Evolutionary conservation across 2,329 filamentous ascomycete genomes (phyloP).

Genomic region (Talaromyces amestolkiae): DNA sequence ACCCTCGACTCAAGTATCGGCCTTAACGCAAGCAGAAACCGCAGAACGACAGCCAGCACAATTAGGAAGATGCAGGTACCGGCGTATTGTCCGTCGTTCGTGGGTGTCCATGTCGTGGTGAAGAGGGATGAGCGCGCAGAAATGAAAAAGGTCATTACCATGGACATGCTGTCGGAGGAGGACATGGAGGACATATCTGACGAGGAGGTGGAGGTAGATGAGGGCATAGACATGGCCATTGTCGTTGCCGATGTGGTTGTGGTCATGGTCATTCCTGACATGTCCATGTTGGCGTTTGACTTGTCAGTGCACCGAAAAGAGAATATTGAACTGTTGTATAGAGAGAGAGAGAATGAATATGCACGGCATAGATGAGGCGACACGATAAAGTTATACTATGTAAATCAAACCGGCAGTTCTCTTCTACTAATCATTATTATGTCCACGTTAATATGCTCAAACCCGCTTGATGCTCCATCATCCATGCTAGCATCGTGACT

Average conservation of each 20-base stretch:
- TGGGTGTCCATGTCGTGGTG: constrained; percentile 71
- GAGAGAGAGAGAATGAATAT: too few species aligned
- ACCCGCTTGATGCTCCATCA: background rate
- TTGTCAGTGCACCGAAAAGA: too few species aligned
- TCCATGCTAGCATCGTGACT: background rate
- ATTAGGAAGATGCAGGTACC: constrained; percentile 91
- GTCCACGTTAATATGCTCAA: constrained; percentile 22
- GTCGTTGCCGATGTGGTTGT: constrained; percentile 14
- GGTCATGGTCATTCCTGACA: constrained; percentile 17
- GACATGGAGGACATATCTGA: constrained; percentile 8
- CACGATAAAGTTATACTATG: too few species aligned
- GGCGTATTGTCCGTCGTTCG: constrained; percentile 68
- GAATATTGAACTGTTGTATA: too few species aligned
- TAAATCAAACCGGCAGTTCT: too few species aligned
- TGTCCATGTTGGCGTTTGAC: background rate
- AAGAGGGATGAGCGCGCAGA: constrained; percentile 62
- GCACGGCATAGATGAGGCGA: too few species aligned
- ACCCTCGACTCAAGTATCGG: constrained; percentile 48
- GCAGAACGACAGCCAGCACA: constrained; percentile 66
- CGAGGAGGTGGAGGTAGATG: constrained; percentile 18
- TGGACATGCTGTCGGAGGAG: constrained; percentile 19
- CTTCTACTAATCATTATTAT: background rate
- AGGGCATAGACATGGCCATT: constrained; percentile 20
- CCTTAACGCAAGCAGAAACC: constrained; percentile 69
- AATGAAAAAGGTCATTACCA: constrained; percentile 42